Conservation (phyloP, 805 yeast species). For the Yarrowia bubula region DNA sequence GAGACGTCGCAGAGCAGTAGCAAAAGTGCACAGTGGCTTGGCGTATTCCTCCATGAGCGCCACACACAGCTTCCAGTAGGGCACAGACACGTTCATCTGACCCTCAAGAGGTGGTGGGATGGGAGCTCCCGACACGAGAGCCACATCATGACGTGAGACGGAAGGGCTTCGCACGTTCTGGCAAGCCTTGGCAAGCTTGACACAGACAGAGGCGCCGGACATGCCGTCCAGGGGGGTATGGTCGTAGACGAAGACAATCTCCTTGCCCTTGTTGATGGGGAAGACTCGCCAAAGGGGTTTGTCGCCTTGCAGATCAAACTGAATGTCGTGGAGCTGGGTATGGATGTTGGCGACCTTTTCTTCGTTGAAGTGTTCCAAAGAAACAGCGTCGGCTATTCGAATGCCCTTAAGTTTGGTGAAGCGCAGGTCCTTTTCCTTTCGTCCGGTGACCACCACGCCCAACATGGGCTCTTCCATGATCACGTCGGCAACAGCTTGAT, state of each 20-base stretch:
- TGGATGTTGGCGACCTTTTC: slow-evolving; percentile 7
- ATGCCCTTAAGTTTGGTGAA: slow-evolving; percentile 22
- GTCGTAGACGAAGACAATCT: slow-evolving; percentile 32
- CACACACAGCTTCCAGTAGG: slow-evolving; percentile 20
- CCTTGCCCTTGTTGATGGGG: slow-evolving; percentile 25
- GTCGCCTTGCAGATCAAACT: slow-evolving; percentile 12
- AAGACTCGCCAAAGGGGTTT: slow-evolving; percentile 33
- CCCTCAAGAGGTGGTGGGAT: slow-evolving; percentile 13
- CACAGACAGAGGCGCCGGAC: slow-evolving; percentile 29
- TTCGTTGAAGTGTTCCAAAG: slow-evolving; percentile 10
- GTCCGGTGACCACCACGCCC: slow-evolving; percentile 12
- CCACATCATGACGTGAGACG: slow-evolving; percentile 7
- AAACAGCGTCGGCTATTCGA: slow-evolving; percentile 12
- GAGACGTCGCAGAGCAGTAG: slow-evolving; percentile 3
- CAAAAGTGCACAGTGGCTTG: slow-evolving; percentile 15
- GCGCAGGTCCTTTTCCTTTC: slow-evolving; percentile 18
- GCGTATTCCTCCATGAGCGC: slow-evolving; percentile 20
- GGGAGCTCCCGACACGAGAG: slow-evolving; percentile 13
- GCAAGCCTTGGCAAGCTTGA: slow-evolving; percentile 13
- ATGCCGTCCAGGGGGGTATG: slow-evolving; percentile 34
- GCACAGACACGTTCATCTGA: slow-evolving; percentile 22
- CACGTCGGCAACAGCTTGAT: slow-evolving; percentile 24
- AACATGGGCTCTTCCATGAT: slow-evolving; percentile 21
- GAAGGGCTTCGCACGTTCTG: not conserved
- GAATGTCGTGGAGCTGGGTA: slow-evolving; percentile 13